phyloP scores from a whole-genome alignment of 1,139 yeast genomes.

The Yamadazyma pseudoaaseri region DNA sequence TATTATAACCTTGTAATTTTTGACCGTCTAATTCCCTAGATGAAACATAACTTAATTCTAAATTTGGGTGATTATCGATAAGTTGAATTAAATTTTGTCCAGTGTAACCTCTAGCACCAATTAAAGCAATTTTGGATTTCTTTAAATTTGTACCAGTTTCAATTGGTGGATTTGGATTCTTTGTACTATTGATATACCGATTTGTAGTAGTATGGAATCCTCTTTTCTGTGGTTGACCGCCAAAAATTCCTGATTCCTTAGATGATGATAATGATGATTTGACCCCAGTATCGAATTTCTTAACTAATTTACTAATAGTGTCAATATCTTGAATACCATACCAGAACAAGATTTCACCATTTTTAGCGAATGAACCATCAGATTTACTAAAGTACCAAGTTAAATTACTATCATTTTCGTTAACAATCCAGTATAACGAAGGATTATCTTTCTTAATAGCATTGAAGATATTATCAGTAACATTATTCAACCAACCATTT shows the following conservation, averaged over 20 bases:
- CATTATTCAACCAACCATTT: slow-evolving; percentile 96
- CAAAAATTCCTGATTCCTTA: slow-evolving; percentile 42
- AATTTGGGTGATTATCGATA: slow-evolving; percentile 82
- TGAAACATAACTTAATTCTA: slow-evolving; percentile 89
- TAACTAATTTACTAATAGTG: slow-evolving; percentile 59
- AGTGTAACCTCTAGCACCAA: slow-evolving; percentile 98
- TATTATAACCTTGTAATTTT: slow-evolving; percentile 82
- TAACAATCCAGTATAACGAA: slow-evolving; percentile 81
- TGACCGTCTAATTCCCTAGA: slow-evolving; percentile 93
- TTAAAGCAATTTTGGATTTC: slow-evolving; percentile 77
- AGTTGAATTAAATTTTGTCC: slow-evolving; percentile 90
- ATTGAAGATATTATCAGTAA: slow-evolving; percentile 89
- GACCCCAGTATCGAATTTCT: slow-evolving; percentile 51
- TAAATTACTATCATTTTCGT: slow-evolving; percentile 87
- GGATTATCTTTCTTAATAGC: slow-evolving; percentile 75
- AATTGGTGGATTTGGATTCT: slow-evolving; percentile 75
- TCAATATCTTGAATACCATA: slow-evolving; percentile 75
- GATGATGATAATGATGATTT: slow-evolving; percentile 38
- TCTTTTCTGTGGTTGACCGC: slow-evolving; percentile 38
- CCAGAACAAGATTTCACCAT: slow-evolving; percentile 93
- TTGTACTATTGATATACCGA: slow-evolving; percentile 22
- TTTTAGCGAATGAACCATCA: slow-evolving; percentile 89
- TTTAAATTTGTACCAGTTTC: slow-evolving; percentile 59
- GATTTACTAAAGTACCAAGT: slow-evolving; percentile 92
- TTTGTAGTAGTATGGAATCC: slow-evolving; percentile 30